Percentiles rank a stretch among this genome's conserved stretches.
Evolutionary conservation across 192 early-diverging fungal species (phyloP).

Genomic region (Chytriomyces hyalinus): DNA sequence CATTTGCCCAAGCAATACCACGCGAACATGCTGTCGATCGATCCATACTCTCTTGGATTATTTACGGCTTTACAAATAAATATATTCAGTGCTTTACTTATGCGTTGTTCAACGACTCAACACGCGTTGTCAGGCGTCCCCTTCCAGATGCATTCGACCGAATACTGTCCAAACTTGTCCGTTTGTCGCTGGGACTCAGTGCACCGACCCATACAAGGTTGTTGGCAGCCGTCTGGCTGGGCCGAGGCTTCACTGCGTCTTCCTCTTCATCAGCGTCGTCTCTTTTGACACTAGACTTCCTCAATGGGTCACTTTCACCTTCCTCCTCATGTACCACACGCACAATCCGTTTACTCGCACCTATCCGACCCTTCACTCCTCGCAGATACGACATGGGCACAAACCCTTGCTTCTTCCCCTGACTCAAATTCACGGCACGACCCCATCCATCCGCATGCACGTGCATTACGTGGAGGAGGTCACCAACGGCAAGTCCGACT

Average conservation of each 20-base stretch:
- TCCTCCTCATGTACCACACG: conserved; percentile 8
- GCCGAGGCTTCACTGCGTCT: neutral
- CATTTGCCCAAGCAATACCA: too few species aligned
- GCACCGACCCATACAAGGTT: conserved; percentile 11
- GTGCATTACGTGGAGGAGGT: conserved; percentile 54
- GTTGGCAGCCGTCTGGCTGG: too few species aligned
- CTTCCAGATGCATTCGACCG: neutral
- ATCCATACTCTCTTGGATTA: too few species aligned
- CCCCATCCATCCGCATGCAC: conserved; percentile 57
- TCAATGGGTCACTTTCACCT: neutral
- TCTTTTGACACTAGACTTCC: neutral
- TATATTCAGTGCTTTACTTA: neutral
- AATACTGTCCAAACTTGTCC: conserved; percentile 12
- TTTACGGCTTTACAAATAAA: too few species aligned
- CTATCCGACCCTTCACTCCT: conserved; percentile 16
- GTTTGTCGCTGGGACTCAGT: conserved; percentile 10
- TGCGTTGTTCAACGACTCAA: neutral
- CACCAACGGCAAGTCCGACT: conserved; percentile 47
- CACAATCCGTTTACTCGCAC: conserved; percentile 12
- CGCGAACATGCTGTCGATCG: too few species aligned
- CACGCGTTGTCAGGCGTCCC: neutral
- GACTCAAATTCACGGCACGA: conserved; percentile 54
- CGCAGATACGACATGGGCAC: conserved; percentile 46
- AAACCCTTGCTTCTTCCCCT: conserved; percentile 45
- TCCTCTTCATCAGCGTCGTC: neutral